phyloP scores from a whole-genome alignment of 2,329 filamentous ascomycete species.

The Trichophyton mentagrophytes region DNA sequence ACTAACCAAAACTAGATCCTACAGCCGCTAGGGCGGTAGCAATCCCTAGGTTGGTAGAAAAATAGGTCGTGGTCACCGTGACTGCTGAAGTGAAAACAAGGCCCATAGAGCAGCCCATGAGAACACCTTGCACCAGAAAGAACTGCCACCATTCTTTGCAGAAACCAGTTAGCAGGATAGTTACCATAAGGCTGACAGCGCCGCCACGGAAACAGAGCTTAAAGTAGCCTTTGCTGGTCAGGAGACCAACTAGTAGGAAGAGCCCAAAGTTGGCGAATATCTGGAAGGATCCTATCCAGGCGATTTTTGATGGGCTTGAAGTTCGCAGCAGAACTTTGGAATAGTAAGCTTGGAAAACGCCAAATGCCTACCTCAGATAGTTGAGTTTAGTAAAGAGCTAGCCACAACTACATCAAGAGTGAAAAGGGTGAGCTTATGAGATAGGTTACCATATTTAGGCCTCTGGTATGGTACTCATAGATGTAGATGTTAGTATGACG shows the following conservation, averaged over 20 bases:
- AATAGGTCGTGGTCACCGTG: slow-evolving; percentile 24
- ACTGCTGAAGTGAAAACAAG: slow-evolving; percentile 21
- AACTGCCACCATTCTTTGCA: slow-evolving; percentile 8
- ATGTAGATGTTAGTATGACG: not conserved
- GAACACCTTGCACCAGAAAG: slow-evolving; percentile 23
- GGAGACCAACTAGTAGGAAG: slow-evolving; percentile 24
- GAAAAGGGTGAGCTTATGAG: not conserved
- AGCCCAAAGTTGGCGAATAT: slow-evolving; percentile 31
- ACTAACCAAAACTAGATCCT: slow-evolving; percentile 21
- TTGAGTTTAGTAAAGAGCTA: not conserved
- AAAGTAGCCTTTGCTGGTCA: slow-evolving; percentile 30
- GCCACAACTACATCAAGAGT: not conserved
- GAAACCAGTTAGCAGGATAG: slow-evolving; percentile 4
- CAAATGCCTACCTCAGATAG: slow-evolving; percentile 19
- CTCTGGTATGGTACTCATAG: slow-evolving; percentile 10
- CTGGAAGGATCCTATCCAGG: slow-evolving; percentile 32
- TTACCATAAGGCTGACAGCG: slow-evolving; percentile 8
- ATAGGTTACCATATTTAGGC: slow-evolving; percentile 22
- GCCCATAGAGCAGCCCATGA: slow-evolving; percentile 23
- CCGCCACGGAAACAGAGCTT: slow-evolving; percentile 17
- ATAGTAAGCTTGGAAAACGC: slow-evolving; percentile 34
- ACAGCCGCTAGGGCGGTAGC: slow-evolving; percentile 24
- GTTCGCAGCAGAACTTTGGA: slow-evolving; percentile 17
- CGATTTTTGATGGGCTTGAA: slow-evolving; percentile 22
- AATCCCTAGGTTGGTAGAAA: slow-evolving; percentile 22